Evolutionary conservation across 257 asterid genomes (phyloP).

Genomic region (Salvia splendens): DNA sequence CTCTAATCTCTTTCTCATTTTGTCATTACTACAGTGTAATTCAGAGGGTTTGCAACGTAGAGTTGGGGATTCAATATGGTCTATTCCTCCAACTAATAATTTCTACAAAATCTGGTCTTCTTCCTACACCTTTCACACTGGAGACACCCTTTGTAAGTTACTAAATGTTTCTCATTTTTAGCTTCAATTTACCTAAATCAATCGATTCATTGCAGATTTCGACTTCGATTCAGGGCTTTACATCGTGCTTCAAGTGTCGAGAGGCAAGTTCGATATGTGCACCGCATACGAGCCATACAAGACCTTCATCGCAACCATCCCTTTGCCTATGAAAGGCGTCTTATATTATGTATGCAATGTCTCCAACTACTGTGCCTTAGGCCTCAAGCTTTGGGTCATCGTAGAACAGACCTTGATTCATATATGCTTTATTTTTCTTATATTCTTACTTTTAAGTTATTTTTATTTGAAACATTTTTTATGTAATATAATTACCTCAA

Average conservation of each 20-base stretch:
- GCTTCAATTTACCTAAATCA: too few species aligned
- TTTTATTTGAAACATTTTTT: too few species aligned
- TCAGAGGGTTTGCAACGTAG: conserved; percentile 34
- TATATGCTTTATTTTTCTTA: too few species aligned
- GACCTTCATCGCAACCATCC: conserved; percentile 32
- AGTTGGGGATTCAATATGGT: conserved; percentile 75
- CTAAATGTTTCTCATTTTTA: not conserved
- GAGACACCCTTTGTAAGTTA: conserved; percentile 63
- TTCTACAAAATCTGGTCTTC: conserved; percentile 76
- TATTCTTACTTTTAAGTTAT: too few species aligned
- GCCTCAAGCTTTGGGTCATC: conserved; percentile 47
- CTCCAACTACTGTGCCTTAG: conserved; percentile 58
- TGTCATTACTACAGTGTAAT: not conserved
- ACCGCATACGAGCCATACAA: conserved; percentile 45
- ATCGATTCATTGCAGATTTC: conserved; percentile 45
- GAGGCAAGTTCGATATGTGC: conserved; percentile 53
- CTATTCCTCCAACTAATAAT: conserved; percentile 53
- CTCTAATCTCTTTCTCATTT: not conserved
- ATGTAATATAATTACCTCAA: too few species aligned
- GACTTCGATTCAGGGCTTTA: conserved; percentile 58
- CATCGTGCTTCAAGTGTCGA: conserved; percentile 57
- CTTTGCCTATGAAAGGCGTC: conserved; percentile 44
- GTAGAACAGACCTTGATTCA: conserved; percentile 26
- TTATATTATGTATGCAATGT: conserved; percentile 59
- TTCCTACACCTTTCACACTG: conserved; percentile 44